These are phyloP conservation scores for Macrophomina tecta DNA, from an alignment of 2,329 filamentous ascomycete genomes.

Conservation along the genomic window DNA sequence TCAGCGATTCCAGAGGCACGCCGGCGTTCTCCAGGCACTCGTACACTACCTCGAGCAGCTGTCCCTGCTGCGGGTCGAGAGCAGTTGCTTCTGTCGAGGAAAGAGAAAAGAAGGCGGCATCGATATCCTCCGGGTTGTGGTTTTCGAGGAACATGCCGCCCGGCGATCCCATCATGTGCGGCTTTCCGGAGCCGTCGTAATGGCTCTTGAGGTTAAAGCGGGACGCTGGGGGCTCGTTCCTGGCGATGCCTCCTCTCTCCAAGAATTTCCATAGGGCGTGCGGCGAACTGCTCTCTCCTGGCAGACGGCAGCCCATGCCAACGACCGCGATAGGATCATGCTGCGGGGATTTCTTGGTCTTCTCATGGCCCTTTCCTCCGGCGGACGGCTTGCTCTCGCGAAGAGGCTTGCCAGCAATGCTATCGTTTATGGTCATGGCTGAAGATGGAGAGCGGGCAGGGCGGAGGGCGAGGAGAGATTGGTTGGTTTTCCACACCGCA, in stretches of 20 bases:
- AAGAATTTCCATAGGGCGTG: slow-evolving; percentile 39
- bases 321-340: slow-evolving; percentile 44
- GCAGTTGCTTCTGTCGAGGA: slow-evolving; percentile 33
- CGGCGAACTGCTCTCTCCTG: slow-evolving; percentile 35
- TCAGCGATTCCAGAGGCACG: slow-evolving; percentile 32
- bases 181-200: slow-evolving; percentile 40
- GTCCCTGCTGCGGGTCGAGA: slow-evolving; percentile 38
- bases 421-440: too few relatives aligned
- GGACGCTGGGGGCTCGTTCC: slow-evolving; percentile 34
- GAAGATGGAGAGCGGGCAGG: too few relatives aligned
- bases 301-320: slow-evolving; percentile 43
- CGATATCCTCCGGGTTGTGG: slow-evolving; percentile 41
- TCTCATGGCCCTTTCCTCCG: too few relatives aligned
- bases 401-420: too few relatives aligned
- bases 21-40: slow-evolving; percentile 50
- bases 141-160: slow-evolving; percentile 49
- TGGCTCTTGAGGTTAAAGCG: slow-evolving; percentile 43
- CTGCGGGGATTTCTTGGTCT: too few relatives aligned
- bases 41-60: slow-evolving; percentile 39
- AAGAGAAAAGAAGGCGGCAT: slow-evolving; percentile 41
- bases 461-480: too few relatives aligned
- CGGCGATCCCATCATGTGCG: slow-evolving; percentile 42
- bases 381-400: too few relatives aligned
- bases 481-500: too few relatives aligned
- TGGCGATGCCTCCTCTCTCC: slow-evolving; percentile 37